These are phyloP conservation scores for Geoglossum cookeanum DNA, from an alignment of 2,329 filamentous ascomycete genomes.

Conservation along the genomic window DNA sequence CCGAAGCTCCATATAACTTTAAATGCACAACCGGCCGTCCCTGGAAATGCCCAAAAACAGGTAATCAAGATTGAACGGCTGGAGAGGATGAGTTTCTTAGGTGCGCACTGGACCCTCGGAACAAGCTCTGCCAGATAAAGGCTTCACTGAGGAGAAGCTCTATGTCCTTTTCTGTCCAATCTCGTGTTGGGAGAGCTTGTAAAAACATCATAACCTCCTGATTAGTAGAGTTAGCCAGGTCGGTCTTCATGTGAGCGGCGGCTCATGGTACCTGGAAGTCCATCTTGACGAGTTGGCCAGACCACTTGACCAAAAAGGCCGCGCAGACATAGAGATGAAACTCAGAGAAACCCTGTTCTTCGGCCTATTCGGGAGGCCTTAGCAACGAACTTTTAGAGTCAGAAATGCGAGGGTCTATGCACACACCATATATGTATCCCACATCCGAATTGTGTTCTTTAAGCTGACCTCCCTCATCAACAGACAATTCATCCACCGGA, in stretches of 20 bases:
- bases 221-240: neutral
- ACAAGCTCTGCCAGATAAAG: conserved; percentile 96
- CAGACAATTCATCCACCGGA: conserved; percentile 98
- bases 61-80: neutral
- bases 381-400: conserved; percentile 8
- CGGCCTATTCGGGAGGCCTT: conserved; percentile 40
- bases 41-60: neutral
- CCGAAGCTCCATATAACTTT: neutral
- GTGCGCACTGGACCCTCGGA: conserved; percentile 86
- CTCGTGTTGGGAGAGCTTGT: conserved; percentile 76
- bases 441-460: conserved; percentile 94
- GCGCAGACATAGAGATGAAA: conserved; percentile 98
- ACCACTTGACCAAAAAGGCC: conserved; percentile 97
- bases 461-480: conserved; percentile 96
- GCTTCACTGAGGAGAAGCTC: conserved; percentile 89
- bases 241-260: neutral
- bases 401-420: neutral
- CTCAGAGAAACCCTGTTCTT: conserved; percentile 95
- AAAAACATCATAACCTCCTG: conserved; percentile 99
- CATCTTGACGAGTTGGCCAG: conserved; percentile 84
- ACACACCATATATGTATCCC: conserved; percentile 93
- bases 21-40: neutral
- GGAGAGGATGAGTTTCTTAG: conserved; percentile 29
- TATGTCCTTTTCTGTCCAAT: conserved; percentile 97
- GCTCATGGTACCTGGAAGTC: conserved; percentile 47